Base-by-base conservation (phyloP, 1,139 yeast species). In the Saccharomyces hybrid region DNA sequence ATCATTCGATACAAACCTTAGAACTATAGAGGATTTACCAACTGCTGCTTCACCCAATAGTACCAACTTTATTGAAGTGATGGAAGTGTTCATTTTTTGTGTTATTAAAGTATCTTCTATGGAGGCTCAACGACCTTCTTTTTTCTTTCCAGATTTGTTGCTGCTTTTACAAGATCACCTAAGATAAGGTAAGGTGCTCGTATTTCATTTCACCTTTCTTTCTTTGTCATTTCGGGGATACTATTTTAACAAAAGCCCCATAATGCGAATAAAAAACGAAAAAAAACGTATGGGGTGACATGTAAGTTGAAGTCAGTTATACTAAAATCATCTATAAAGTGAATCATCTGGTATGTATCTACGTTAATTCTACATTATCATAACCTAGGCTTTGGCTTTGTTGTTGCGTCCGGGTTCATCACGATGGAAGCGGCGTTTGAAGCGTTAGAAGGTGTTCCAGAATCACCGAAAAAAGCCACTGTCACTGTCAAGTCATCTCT, bases 31-130 rank as follows among this genome's bases (percentile, higher is more conserved):
- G 1, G 96, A 89, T 66, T 93, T 93, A 54, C 99, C 99, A 28
- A 93, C 99, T 0, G 99, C 99, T 0, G 99, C 98, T 70, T 93
- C 99, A 28, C 98, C 98, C 53, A 91, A 76, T 50, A 91, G 80
- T 25, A 91, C 98, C 55, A 91, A 79, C 71, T 91, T 91, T 54
- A 91, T 95, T 11, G 95, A 82, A 46, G 90, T 86, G 53, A 88
- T 72, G 29, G 62, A 53, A 4, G 62, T 58, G 54, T 64, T 64
- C 68, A 64, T 20, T 6, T 48, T 26, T n/a, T n/a, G 27, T 47
- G 23, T 13, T 20, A 28, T 5, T 32, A 5, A 20, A 41, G 6
- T 2, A 26, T 16, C 16, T 29, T 25, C 13, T 29, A 14, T 32
- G 6, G 38, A 47, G 20, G 4, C 23, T 16, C 38, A 16, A 29